Conservation (phyloP, 2,329 filamentous ascomycete species). For the Fusarium dimerum region DNA sequence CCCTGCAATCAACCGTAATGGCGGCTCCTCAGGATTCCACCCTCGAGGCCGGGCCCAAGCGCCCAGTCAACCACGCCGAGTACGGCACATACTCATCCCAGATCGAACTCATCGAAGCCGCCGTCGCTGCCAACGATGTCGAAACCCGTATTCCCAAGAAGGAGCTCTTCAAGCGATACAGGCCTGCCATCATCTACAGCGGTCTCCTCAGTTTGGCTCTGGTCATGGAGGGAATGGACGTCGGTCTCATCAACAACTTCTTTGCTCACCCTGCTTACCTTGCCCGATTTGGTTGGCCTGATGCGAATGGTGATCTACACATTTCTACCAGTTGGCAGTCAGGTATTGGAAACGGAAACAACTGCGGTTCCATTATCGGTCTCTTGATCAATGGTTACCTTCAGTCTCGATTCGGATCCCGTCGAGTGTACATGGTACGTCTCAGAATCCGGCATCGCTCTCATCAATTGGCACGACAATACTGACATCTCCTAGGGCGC, state of each 20-base stretch:
- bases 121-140: constrained; percentile 31
- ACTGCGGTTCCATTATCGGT: constrained; percentile 51
- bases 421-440: constrained; percentile 47
- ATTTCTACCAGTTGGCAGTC: constrained; percentile 50
- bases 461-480: not conserved
- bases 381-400: constrained; percentile 50
- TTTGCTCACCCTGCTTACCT: constrained; percentile 48
- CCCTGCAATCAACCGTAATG: constrained; percentile 7
- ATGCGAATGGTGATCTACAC: constrained; percentile 38
- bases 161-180: constrained; percentile 34
- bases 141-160: constrained; percentile 32
- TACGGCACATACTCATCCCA: constrained; percentile 25
- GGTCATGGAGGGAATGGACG: constrained; percentile 44
- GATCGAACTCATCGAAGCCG: constrained; percentile 36
- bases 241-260: constrained; percentile 42
- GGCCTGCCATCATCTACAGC: constrained; percentile 31
- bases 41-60: constrained; percentile 14
- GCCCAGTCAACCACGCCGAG: constrained; percentile 24
- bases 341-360: constrained; percentile 48
- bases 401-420: constrained; percentile 48
- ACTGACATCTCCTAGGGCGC: constrained; percentile 22
- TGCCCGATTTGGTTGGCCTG: constrained; percentile 37
- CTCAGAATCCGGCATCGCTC: constrained; percentile 17
- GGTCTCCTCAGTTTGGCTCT: constrained; percentile 35
- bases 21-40: constrained; percentile 12